Conservation (phyloP, 1,284 basidiomycete species). For the Heterobasidion annosum region DNA sequence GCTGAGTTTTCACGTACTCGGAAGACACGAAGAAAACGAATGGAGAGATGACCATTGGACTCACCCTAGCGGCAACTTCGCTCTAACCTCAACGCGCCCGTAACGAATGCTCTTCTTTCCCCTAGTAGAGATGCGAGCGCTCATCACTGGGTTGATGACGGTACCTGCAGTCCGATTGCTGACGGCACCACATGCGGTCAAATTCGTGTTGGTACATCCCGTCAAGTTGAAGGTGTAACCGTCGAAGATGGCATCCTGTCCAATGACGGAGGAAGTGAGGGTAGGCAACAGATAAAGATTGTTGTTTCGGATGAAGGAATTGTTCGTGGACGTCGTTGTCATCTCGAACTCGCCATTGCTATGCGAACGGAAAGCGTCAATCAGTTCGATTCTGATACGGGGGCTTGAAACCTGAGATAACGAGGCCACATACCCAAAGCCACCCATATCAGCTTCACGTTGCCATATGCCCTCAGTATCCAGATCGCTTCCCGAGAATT, state of each 20-base stretch:
- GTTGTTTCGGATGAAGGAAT: slow-evolving; percentile 73
- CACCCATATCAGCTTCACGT: slow-evolving; percentile 77
- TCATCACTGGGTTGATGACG: slow-evolving; percentile 78
- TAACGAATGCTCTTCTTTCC: slow-evolving; percentile 66
- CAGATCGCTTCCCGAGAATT: slow-evolving; percentile 58
- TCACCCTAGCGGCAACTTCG: slow-evolving; percentile 64
- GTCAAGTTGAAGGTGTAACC: slow-evolving; percentile 79
- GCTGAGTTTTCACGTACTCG: too few relatives aligned
- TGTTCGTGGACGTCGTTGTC: slow-evolving; percentile 70
- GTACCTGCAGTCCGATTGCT: slow-evolving; percentile 46
- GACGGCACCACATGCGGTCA: slow-evolving; percentile 51
- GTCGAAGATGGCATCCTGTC: slow-evolving; percentile 46
- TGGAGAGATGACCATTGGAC: too few relatives aligned
- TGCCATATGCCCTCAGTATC: slow-evolving; percentile 62
- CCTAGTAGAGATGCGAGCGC: slow-evolving; percentile 70
- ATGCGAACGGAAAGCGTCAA: not conserved
- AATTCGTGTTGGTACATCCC: slow-evolving; percentile 55
- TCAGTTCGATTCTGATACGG: not conserved
- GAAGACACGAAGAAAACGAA: too few relatives aligned
- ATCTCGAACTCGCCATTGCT: slow-evolving; percentile 86
- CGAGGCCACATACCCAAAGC: slow-evolving; percentile 58
- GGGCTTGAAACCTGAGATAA: too few relatives aligned
- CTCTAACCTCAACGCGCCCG: slow-evolving; percentile 76
- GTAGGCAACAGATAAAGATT: slow-evolving; percentile 81
- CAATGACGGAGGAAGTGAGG: slow-evolving; percentile 70